Conservation (phyloP, 148 eudicot species). For the Rhododendron williamsianum region DNA sequence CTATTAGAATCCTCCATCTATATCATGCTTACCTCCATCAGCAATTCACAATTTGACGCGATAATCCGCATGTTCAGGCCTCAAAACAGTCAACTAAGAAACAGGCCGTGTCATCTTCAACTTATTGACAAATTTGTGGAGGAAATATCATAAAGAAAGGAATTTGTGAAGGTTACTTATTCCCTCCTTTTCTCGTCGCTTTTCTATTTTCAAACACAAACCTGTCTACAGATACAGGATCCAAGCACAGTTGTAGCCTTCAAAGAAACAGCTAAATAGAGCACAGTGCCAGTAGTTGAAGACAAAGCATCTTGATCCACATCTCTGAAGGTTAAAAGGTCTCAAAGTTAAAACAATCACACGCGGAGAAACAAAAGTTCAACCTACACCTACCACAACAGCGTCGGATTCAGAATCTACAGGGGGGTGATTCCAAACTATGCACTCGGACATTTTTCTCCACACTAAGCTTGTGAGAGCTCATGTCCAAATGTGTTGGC, state of each 20-base stretch:
- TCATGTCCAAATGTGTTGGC: neutral
- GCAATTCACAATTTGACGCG: neutral
- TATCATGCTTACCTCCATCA: neutral
- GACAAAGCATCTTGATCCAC: neutral
- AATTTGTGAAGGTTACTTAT: neutral
- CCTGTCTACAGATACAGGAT: neutral
- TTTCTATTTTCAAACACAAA: neutral
- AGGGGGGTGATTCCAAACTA: neutral
- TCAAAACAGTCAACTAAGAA: neutral
- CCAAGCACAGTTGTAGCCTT: neutral
- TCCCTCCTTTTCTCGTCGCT: neutral
- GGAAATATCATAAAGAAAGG: neutral
- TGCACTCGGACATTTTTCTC: neutral
- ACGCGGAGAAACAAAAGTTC: neutral
- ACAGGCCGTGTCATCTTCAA: neutral
- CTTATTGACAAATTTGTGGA: neutral
- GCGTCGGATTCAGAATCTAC: neutral
- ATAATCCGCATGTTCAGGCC: neutral
- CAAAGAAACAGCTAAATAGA: neutral
- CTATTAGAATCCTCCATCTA: neutral
- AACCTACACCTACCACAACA: neutral
- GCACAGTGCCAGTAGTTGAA: neutral
- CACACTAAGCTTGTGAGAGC: neutral
- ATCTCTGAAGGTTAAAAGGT: neutral
- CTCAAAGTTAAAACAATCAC: neutral